Evolutionary conservation across 2,329 filamentous ascomycete species (phyloP).

Genomic region (Zasmidium cellare): DNA sequence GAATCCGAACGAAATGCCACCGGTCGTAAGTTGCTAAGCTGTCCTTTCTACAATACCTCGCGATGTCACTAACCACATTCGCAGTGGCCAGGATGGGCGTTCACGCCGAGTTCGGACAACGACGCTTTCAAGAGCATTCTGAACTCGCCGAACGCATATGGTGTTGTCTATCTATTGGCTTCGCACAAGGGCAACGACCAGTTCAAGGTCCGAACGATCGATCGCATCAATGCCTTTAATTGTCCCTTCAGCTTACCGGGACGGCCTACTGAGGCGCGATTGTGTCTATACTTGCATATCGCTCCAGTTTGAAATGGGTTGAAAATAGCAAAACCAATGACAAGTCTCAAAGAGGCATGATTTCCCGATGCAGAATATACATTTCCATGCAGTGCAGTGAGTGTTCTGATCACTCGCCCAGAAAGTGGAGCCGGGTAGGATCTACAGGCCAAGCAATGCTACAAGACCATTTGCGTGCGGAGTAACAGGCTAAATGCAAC

Average conservation of each 20-base stretch:
- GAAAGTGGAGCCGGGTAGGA: neutral
- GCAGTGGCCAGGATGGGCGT: neutral
- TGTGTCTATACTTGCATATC: neutral
- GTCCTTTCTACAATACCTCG: neutral
- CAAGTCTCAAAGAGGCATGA: too few species aligned
- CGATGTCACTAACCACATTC: neutral
- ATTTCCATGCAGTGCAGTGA: too few species aligned
- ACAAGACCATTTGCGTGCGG: neutral
- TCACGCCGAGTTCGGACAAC: neutral
- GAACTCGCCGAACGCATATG: neutral
- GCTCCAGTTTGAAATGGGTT: neutral
- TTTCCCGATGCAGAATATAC: too few species aligned
- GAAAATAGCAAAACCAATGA: neutral
- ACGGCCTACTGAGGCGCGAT: neutral
- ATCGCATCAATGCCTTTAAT: neutral
- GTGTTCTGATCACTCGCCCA: too few species aligned
- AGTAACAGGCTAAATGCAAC: neutral
- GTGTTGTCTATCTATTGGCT: neutral
- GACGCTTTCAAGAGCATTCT: conserved; percentile 1
- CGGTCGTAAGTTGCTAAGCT: neutral
- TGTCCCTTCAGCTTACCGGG: neutral
- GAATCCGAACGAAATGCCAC: neutral
- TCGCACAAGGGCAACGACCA: neutral
- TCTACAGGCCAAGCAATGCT: neutral
- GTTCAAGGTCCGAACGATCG: neutral